Evolutionary conservation across 2,329 filamentous ascomycete genomes (phyloP).

Genomic region (Trichoderma cornu-damae): DNA sequence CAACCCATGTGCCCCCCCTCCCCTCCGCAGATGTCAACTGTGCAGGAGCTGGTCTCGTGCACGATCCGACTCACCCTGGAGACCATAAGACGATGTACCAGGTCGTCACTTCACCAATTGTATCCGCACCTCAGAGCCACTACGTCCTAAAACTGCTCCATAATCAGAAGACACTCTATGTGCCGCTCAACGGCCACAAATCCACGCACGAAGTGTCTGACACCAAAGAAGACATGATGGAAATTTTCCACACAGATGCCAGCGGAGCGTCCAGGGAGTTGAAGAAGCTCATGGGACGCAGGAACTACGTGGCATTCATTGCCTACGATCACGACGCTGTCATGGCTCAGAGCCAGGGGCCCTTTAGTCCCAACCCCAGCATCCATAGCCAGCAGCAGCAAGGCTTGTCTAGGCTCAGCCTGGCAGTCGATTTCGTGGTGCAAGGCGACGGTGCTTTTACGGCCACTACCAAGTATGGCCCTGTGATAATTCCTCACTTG

Average conservation of each 20-base stretch:
- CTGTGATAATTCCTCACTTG: constrained; percentile 85
- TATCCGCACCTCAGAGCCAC: constrained; percentile 76
- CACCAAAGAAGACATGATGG: constrained; percentile 99
- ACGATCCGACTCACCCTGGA: constrained; percentile 83
- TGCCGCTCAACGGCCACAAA: constrained; percentile 79
- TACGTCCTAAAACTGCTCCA: constrained; percentile 95
- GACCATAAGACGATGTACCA: constrained; percentile 99
- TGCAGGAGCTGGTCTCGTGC: constrained; percentile 86
- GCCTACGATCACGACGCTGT: constrained; percentile 85
- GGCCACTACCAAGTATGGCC: constrained; percentile 88
- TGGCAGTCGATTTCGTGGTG: constrained; percentile 95
- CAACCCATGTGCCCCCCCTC: neutral
- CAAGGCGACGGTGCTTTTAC: constrained; percentile 82
- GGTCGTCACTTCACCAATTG: constrained; percentile 86
- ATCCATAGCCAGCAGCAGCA: constrained; percentile 36
- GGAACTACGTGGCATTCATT: constrained; percentile 92
- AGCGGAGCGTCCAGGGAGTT: constrained; percentile 76
- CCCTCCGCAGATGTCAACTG: constrained; percentile 76
- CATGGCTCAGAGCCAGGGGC: constrained; percentile 32
- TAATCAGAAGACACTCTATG: constrained; percentile 85
- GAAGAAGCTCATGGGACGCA: constrained; percentile 85
- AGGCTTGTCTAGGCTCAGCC: constrained; percentile 63
- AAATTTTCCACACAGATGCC: constrained; percentile 94
- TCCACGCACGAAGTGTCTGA: constrained; percentile 72
- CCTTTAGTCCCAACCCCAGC: constrained; percentile 37